Evolutionary conservation across 352 stramenopile genomes (phyloP).

Genomic region (Thalassiosira mediterranea): DNA sequence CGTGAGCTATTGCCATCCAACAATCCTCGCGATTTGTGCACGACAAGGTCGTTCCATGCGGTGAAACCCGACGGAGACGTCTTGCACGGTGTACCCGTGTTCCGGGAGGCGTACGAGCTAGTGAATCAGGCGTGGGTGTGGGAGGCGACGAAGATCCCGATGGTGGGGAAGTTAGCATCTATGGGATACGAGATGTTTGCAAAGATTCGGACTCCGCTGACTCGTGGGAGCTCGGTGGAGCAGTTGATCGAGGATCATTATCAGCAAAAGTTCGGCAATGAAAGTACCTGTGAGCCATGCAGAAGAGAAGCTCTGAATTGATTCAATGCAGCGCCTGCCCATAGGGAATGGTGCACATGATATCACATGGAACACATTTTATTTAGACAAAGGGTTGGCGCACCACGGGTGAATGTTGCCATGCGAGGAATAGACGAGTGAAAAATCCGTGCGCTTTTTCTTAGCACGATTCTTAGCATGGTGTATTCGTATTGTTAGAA

Average conservation of each 20-base stretch:
- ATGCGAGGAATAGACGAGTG: too few species aligned
- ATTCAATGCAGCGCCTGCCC: too few species aligned
- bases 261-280: conserved; percentile 20
- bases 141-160: conserved; percentile 24
- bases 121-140: conserved; percentile 54
- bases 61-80: conserved; percentile 2
- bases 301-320: too few species aligned
- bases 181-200: conserved; percentile 57
- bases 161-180: conserved; percentile 24
- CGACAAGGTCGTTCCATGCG: conserved; percentile 12
- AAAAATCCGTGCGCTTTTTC: too few species aligned
- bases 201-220: conserved; percentile 43
- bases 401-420: too few species aligned
- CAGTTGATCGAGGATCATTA: conserved; percentile 43
- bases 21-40: too few species aligned
- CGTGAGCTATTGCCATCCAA: too few species aligned
- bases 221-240: conserved; percentile 37
- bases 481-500: too few species aligned
- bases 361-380: too few species aligned
- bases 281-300: conserved; percentile 5
- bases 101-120: conserved; percentile 40
- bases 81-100: conserved; percentile 18
- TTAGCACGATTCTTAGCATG: too few species aligned
- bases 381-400: too few species aligned
- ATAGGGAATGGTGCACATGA: too few species aligned